phyloP scores from a whole-genome alignment of 306 rosid species.

The Luffa acutangula region DNA sequence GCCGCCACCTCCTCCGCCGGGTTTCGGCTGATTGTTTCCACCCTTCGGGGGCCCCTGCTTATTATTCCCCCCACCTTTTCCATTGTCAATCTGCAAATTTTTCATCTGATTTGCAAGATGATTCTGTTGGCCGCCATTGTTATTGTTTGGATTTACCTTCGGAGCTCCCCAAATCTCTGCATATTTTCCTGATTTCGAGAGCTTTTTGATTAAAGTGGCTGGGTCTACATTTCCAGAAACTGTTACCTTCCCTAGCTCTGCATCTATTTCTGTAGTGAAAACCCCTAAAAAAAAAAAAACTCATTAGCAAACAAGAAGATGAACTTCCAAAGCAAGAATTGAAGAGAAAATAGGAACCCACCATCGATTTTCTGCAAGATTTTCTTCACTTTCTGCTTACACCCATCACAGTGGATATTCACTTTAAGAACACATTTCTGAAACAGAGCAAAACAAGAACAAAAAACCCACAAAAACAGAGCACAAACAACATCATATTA shows the following conservation, averaged over 20 bases:
- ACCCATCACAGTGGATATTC: slow-evolving; percentile 96
- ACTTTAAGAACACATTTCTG: slow-evolving; percentile 97
- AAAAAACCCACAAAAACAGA: slow-evolving; percentile 13
- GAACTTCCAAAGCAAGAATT: not conserved
- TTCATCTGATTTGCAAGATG: slow-evolving; percentile 42
- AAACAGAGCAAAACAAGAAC: slow-evolving; percentile 20
- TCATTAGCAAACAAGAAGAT: not conserved
- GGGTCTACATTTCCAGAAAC: slow-evolving; percentile 90
- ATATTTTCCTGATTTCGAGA: slow-evolving; percentile 82
- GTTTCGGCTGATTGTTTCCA: slow-evolving; percentile 32
- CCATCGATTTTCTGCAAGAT: slow-evolving; percentile 88
- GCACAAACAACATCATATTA: not conserved
- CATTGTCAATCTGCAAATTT: slow-evolving; percentile 58
- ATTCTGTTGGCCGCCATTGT: slow-evolving; percentile 25
- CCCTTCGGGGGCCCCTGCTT: slow-evolving; percentile 28
- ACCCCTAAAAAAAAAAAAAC: slow-evolving; percentile 40
- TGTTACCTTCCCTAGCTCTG: slow-evolving; percentile 85
- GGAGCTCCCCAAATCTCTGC: slow-evolving; percentile 81
- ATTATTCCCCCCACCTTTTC: slow-evolving; percentile 36
- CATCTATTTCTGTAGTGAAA: slow-evolving; percentile 68
- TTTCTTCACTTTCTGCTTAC: slow-evolving; percentile 92
- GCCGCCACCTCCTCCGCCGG: slow-evolving; percentile 25
- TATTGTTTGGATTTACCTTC: slow-evolving; percentile 23
- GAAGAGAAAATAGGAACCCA: slow-evolving; percentile 7
- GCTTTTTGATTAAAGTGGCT: slow-evolving; percentile 66